Conservation (phyloP, 768 basidiomycete genomes). For the Albatrellus ellisii region DNA sequence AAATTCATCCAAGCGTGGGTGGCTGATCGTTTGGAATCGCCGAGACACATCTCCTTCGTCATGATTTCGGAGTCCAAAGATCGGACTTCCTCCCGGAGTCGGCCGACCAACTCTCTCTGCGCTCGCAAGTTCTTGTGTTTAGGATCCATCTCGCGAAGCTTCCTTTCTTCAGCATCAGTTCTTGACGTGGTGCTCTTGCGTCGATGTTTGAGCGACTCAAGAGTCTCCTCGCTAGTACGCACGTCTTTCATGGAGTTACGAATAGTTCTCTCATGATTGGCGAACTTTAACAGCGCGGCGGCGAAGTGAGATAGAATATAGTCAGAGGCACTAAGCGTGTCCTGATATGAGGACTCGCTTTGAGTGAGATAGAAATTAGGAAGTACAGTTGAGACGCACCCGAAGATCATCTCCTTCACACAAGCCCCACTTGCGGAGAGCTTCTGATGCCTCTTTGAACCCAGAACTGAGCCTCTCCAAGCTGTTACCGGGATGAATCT, state of each 20-base stretch:
- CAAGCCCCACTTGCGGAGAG: conserved; percentile 56
- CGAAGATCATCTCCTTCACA: conserved; percentile 77
- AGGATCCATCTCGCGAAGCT: conserved; percentile 77
- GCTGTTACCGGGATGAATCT: conserved; percentile 20
- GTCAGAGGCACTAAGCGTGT: conserved; percentile 59
- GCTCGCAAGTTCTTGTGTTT: conserved; percentile 71
- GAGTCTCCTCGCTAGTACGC: conserved; percentile 69
- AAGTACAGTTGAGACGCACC: conserved; percentile 34
- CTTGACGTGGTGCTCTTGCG: conserved; percentile 51
- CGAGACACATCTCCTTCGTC: conserved; percentile 63
- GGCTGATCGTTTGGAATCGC: conserved; percentile 71
- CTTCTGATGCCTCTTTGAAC: conserved; percentile 56
- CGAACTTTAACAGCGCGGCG: conserved; percentile 52
- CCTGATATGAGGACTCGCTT: conserved; percentile 30
- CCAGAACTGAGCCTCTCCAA: conserved; percentile 56
- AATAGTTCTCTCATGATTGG: conserved; percentile 54
- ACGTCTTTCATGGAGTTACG: conserved; percentile 68
- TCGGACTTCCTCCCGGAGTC: conserved; percentile 64
- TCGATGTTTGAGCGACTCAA: conserved; percentile 67
- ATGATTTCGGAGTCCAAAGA: conserved; percentile 75
- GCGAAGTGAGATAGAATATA: conserved; percentile 57
- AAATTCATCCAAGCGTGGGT: conserved; percentile 61
- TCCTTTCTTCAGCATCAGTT: conserved; percentile 77
- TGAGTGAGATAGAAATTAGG: not conserved
- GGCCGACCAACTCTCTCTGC: conserved; percentile 63